phyloP scores from a whole-genome alignment of 2,329 filamentous ascomycete species.

The Pyrenophora graminea region DNA sequence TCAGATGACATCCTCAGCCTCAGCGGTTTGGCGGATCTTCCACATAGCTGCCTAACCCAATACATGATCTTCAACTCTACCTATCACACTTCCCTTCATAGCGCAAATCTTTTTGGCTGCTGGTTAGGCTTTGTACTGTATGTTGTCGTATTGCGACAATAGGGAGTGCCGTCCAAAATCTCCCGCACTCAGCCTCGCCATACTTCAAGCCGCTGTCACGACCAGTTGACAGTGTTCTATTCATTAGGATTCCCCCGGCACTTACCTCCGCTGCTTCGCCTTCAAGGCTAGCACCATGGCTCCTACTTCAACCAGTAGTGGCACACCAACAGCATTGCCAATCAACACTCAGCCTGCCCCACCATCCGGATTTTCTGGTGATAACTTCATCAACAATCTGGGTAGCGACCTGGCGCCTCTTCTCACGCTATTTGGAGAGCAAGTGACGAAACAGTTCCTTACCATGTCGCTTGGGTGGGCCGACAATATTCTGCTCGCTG shows the following conservation, averaged over 20 bases:
- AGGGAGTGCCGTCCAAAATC: too few species aligned
- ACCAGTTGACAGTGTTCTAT: too few species aligned
- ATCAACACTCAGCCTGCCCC: neutral
- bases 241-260: neutral
- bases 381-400: neutral
- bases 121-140: too few species aligned
- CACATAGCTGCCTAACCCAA: too few species aligned
- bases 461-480: constrained; percentile 38
- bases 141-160: too few species aligned
- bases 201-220: too few species aligned
- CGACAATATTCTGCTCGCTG: constrained; percentile 25
- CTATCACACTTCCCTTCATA: too few species aligned
- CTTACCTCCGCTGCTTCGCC: neutral
- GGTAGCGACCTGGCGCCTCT: neutral
- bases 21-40: too few species aligned
- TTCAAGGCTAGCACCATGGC: neutral
- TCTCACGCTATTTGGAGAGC: constrained; percentile 47
- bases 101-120: too few species aligned
- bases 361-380: constrained; percentile 22
- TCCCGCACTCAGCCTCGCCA: too few species aligned
- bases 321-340: neutral
- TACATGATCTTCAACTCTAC: too few species aligned
- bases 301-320: neutral
- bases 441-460: constrained; percentile 48
- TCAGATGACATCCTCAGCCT: too few species aligned